Percentiles rank a stretch among this genome's conserved stretches.
Evolutionary conservation across 331 rosid species (phyloP).

Genomic region (Quercus tomentella): DNA sequence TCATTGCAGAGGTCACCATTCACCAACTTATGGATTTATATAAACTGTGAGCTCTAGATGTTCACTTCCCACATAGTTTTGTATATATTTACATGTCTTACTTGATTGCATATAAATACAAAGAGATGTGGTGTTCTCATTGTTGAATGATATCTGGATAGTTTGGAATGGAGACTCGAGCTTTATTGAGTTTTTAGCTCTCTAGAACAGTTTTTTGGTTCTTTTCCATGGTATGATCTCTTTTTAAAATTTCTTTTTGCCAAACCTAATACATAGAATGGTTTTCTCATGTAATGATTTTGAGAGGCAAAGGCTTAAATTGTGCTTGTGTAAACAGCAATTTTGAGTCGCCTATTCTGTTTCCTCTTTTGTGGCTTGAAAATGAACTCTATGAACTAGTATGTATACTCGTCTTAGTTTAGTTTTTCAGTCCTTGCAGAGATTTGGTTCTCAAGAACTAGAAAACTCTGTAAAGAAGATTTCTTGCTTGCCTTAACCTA

Average conservation of each 20-base stretch:
- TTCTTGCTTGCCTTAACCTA: constrained; percentile 48
- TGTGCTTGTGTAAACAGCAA: neutral
- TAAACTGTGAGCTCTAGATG: no score
- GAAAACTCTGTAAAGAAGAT: constrained; percentile 63
- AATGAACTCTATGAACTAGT: neutral
- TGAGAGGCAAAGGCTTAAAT: neutral
- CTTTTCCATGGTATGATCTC: neutral
- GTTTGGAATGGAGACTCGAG: neutral
- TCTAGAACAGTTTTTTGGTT: neutral
- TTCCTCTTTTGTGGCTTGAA: neutral
- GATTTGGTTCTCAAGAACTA: constrained; percentile 75
- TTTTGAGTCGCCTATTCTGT: neutral
- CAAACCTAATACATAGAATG: neutral
- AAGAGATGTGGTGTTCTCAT: no score
- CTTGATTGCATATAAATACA: no score
- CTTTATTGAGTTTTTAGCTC: neutral
- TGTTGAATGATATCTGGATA: no score
- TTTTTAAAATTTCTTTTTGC: neutral
- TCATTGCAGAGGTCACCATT: no score
- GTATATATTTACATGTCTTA: no score
- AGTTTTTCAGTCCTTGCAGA: constrained; percentile 40
- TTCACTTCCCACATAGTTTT: no score
- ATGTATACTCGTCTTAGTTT: constrained; percentile 4
- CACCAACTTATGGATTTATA: no score
- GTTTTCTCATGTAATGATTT: neutral